Conservation (phyloP, 495 filamentous ascomycete species). For the Trichoderma reesei region DNA sequence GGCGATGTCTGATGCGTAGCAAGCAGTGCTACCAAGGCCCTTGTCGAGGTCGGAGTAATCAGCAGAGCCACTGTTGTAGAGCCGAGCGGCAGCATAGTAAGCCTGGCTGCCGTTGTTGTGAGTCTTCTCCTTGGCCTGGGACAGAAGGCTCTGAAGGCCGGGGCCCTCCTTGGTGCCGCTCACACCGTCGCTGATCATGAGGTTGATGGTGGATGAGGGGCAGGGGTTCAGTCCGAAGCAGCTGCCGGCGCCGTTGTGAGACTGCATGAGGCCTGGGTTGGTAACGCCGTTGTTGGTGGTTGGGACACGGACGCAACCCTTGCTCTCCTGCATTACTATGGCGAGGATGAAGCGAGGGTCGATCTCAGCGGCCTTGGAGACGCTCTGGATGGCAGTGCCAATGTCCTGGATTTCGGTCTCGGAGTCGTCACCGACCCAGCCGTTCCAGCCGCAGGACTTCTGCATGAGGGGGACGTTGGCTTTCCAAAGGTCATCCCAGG, state of each 20-base stretch:
- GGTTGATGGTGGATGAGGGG: slow-evolving; percentile 19
- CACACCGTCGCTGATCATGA: slow-evolving; percentile 30
- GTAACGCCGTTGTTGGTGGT: slow-evolving; percentile 28
- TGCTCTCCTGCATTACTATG: slow-evolving; percentile 49
- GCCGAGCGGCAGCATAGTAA: slow-evolving; percentile 30
- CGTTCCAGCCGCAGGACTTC: slow-evolving; percentile 16
- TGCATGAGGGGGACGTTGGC: slow-evolving; percentile 14
- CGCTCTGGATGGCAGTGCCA: slow-evolving; percentile 27
- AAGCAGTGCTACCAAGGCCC: slow-evolving; percentile 40
- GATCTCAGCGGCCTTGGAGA: slow-evolving; percentile 30
- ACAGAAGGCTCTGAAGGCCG: slow-evolving; percentile 26
- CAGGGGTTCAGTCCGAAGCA: slow-evolving; percentile 18
- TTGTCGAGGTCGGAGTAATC: slow-evolving; percentile 36
- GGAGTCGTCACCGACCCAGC: slow-evolving; percentile 15
- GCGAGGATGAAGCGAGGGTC: slow-evolving; percentile 33
- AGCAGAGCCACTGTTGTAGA: slow-evolving; percentile 47
- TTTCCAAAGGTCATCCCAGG: slow-evolving; percentile 18
- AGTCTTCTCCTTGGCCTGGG: slow-evolving; percentile 14
- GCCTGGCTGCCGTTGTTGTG: slow-evolving; percentile 15
- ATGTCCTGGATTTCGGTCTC: slow-evolving; percentile 31
- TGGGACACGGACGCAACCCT: slow-evolving; percentile 40
- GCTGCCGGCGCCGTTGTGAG: slow-evolving; percentile 19
- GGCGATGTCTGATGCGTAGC: slow-evolving; percentile 48
- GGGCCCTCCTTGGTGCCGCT: slow-evolving; percentile 27
- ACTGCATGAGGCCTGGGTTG: slow-evolving; percentile 37